A percentile compares a stretch with the other conserved stretches of the same genome.
Conservation (phyloP, 176 grass and related monocot species). For the Aegilops sharonensis region DNA sequence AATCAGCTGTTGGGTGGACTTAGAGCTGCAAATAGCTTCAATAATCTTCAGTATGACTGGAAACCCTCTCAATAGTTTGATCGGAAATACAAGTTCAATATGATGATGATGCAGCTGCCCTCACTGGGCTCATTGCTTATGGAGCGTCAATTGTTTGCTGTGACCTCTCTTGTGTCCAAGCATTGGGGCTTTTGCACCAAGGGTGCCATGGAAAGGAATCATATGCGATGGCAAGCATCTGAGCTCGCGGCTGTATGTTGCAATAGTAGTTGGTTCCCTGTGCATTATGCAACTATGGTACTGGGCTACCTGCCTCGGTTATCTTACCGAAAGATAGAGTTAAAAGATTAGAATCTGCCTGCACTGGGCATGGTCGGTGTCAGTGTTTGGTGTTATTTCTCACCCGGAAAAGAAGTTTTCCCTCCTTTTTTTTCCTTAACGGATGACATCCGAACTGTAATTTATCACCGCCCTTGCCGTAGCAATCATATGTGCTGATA, state of each 20-base stretch:
- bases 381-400: constrained; percentile 26
- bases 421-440: constrained; percentile 6
- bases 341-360: constrained; percentile 41
- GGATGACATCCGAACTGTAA: constrained; percentile 34
- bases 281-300: constrained; percentile 40
- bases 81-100: constrained; percentile 12
- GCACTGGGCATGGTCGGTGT: background rate
- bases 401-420: constrained; percentile 31
- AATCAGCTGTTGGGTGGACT: constrained; percentile 69
- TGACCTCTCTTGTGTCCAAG: constrained; percentile 23
- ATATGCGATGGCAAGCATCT: constrained; percentile 28
- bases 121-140: constrained; percentile 17
- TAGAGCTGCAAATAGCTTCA: constrained; percentile 76
- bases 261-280: constrained; percentile 36
- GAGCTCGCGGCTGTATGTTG: constrained; percentile 36
- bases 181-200: constrained; percentile 18
- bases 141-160: constrained; percentile 26
- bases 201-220: constrained; percentile 30
- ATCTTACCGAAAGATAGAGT: constrained; percentile 26
- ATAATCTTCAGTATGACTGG: constrained; percentile 92
- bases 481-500: constrained; percentile 27
- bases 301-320: constrained; percentile 31
- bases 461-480: constrained; percentile 11
- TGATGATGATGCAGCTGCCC: constrained; percentile 32
- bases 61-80: constrained; percentile 71